Conservation (phyloP, 257 asterid genomes). For the Jaltomata sinuosa region DNA sequence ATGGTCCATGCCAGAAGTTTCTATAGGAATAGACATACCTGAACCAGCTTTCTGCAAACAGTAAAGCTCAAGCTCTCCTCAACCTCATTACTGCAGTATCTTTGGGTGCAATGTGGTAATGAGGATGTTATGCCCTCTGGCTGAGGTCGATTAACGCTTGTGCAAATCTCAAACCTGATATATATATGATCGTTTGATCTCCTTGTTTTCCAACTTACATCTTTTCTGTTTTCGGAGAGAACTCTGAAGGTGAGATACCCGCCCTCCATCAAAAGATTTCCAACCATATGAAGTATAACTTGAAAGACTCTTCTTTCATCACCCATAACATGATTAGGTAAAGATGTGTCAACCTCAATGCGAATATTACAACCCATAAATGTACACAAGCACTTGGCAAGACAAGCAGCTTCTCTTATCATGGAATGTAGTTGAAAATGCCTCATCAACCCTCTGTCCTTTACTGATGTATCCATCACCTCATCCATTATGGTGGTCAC, state of each 20-base stretch:
- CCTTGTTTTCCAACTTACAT: conserved; percentile 58
- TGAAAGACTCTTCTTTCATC: conserved; percentile 82
- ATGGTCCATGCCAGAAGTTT: neutral
- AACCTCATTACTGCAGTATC: conserved; percentile 25
- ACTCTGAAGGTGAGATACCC: conserved; percentile 51
- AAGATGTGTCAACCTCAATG: conserved; percentile 52
- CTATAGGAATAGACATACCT: conserved; percentile 33
- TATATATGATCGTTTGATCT: conserved; percentile 46
- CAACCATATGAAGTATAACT: conserved; percentile 78
- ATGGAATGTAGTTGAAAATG: conserved; percentile 51
- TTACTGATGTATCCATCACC: conserved; percentile 63
- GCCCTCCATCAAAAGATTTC: conserved; percentile 49
- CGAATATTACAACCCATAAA: conserved; percentile 45
- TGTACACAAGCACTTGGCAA: conserved; percentile 68
- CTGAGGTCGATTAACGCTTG: conserved; percentile 21
- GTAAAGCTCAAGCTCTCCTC: conserved; percentile 78
- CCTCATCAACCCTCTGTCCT: conserved; percentile 40
- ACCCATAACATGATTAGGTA: conserved; percentile 77
- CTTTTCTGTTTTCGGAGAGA: conserved; percentile 36
- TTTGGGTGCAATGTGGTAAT: conserved; percentile 18
- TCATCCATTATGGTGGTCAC: conserved; percentile 58
- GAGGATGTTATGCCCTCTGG: conserved; percentile 12
- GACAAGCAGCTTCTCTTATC: conserved; percentile 77
- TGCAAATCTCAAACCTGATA: conserved; percentile 52
- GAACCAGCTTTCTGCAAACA: conserved; percentile 73